A percentile compares a stretch with the other conserved stretches of the same genome.
These are phyloP conservation scores for Puccinia polysora DNA, from an alignment of 1,284 basidiomycete species.

Conservation along the genomic window DNA sequence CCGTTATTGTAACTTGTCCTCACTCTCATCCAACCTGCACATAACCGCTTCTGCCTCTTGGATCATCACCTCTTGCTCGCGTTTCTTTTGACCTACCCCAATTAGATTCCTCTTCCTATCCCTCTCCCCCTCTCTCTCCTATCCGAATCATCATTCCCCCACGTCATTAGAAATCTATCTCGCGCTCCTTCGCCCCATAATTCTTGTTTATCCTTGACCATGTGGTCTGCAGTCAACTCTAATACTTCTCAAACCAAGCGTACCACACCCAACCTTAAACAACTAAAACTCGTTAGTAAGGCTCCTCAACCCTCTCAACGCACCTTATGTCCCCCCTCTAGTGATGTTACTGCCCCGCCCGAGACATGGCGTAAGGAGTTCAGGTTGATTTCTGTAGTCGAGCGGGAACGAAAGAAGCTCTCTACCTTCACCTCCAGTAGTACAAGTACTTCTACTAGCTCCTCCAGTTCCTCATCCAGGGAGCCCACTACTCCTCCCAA, in stretches of 20 bases:
- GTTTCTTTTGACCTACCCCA: too few relatives aligned
- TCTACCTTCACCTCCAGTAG: slow-evolving; percentile 29
- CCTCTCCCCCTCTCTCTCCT: too few relatives aligned
- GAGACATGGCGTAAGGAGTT: slow-evolving; percentile 28
- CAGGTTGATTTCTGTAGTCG: slow-evolving; percentile 10
- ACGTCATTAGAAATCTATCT: not conserved
- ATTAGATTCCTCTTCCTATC: not conserved
- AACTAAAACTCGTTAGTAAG: not conserved
- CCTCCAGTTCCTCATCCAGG: too few relatives aligned
- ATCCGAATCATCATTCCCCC: not conserved
- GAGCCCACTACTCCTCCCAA: slow-evolving; percentile 9
- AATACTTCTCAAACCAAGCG: not conserved
- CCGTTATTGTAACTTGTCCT: too few relatives aligned
- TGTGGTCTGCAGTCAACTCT: slow-evolving; percentile 1
- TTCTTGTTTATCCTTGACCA: not conserved
- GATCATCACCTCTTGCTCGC: too few relatives aligned
- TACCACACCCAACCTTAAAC: slow-evolving; percentile 5
- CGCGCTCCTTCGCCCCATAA: not conserved
- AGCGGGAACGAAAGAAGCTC: slow-evolving; percentile 32
- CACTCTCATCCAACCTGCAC: too few relatives aligned
- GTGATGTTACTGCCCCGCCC: not conserved
- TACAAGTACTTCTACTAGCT: slow-evolving; percentile 8
- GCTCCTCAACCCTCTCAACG: not conserved
- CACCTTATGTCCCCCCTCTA: not conserved
- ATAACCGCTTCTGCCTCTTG: too few relatives aligned